phyloP scores from a whole-genome alignment of 345 rosid species.

The Eucalyptus erythrocorys region DNA sequence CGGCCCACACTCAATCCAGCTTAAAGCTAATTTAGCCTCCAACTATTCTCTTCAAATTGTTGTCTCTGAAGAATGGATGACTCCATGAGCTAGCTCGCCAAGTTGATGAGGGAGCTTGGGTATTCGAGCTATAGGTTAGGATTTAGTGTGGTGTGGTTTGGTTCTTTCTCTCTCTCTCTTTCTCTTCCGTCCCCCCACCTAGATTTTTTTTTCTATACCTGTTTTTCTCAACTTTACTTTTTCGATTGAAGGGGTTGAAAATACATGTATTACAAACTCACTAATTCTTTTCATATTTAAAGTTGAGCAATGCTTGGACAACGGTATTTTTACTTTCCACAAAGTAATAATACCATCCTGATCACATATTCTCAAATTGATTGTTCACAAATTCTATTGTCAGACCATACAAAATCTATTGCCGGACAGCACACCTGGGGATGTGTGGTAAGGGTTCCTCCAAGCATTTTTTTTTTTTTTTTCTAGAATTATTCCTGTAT shows the following conservation, averaged over 20 bases:
- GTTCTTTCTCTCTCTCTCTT: not conserved
- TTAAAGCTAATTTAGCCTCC: not conserved
- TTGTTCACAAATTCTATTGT: no score
- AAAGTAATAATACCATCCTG: no score
- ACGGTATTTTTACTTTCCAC: no score
- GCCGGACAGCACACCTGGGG: no score
- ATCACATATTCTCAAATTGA: no score
- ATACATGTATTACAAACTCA: not conserved
- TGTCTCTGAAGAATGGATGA: not conserved
- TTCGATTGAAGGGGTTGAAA: not conserved
- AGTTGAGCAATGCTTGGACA: no score
- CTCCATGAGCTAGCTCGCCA: not conserved
- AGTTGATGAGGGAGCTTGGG: not conserved
- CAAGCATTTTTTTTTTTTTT: no score
- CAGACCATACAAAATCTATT: no score
- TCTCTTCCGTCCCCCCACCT: not conserved
- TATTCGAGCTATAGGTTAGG: not conserved
- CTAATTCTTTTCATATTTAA: no score
- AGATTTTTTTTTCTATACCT: not conserved
- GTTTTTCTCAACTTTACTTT: not conserved
- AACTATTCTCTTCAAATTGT: not conserved
- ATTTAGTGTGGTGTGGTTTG: not conserved
- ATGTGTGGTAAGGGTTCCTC: no score
- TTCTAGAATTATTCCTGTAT: no score
- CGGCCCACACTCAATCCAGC: not conserved